phyloP scores from a whole-genome alignment of 768 basidiomycete genomes.

The Lyophyllum atratum region DNA sequence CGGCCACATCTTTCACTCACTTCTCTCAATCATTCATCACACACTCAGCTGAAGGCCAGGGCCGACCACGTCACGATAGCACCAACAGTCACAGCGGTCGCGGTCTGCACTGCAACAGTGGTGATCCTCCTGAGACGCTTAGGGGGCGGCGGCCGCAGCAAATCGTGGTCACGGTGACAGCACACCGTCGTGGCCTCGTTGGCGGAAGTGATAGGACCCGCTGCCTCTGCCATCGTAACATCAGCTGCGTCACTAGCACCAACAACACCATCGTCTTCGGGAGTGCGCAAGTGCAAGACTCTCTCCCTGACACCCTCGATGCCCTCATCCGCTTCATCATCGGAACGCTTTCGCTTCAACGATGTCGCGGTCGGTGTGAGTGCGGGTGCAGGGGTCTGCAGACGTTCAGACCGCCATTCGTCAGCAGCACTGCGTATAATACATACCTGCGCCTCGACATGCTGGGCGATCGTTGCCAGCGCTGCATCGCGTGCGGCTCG shows the following conservation, averaged over 20 bases:
- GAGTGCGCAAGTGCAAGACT: constrained; percentile 21
- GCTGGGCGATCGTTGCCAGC: constrained; percentile 31
- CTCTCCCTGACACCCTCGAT: constrained; percentile 39
- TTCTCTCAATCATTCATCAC: not conserved
- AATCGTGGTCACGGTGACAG: constrained; percentile 5
- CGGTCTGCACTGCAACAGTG: constrained; percentile 53
- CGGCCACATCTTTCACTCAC: not conserved
- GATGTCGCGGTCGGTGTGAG: constrained; percentile 25
- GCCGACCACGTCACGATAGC: constrained; percentile 76
- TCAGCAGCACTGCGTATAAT: constrained; percentile 12
- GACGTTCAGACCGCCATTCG: constrained; percentile 18
- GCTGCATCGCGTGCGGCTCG: constrained; percentile 41
- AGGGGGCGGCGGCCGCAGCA: constrained; percentile 24
- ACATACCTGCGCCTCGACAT: constrained; percentile 34
- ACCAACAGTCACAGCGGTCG: constrained; percentile 63
- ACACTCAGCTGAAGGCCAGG: constrained; percentile 58
- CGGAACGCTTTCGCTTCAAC: constrained; percentile 63
- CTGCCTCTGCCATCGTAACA: constrained; percentile 11
- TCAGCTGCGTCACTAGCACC: constrained; percentile 18
- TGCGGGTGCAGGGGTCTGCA: constrained; percentile 30
- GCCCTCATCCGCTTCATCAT: constrained; percentile 27
- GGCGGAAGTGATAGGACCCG: constrained; percentile 3
- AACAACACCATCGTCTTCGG: constrained; percentile 15
- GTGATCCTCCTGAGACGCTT: constrained; percentile 52
- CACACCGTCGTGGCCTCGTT: not conserved